These are phyloP conservation scores for Acacia melanoxylon DNA, from an alignment of 306 rosid genomes.

Conservation along the genomic window DNA sequence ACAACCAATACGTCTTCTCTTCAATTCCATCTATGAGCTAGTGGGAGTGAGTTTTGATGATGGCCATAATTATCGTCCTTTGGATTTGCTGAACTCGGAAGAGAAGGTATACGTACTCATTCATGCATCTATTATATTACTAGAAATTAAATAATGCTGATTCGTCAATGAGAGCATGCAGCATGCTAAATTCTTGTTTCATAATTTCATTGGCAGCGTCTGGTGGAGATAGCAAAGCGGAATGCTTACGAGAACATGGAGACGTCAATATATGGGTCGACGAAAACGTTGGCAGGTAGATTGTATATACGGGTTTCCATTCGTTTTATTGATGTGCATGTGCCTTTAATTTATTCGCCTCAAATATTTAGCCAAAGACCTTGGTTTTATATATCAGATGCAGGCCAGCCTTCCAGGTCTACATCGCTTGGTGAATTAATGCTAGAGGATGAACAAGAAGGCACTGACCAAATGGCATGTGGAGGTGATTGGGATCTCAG, in stretches of 20 bases:
- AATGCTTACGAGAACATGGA: background rate
- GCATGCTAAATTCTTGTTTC: background rate
- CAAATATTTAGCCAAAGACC: background rate
- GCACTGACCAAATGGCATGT: background rate
- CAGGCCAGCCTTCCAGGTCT: slow-evolving; percentile 38
- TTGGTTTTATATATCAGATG: background rate
- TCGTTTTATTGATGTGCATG: background rate
- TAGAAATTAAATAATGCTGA: background rate
- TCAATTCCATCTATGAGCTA: slow-evolving; percentile 42
- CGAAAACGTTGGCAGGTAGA: background rate
- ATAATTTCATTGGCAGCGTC: background rate
- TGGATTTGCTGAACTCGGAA: background rate
- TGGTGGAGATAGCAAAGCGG: background rate
- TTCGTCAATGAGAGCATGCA: background rate
- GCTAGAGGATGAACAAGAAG: slow-evolving; percentile 12
- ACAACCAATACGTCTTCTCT: background rate
- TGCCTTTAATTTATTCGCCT: background rate
- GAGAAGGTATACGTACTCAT: slow-evolving; percentile 28
- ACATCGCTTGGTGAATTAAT: slow-evolving; percentile 13
- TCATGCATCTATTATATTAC: background rate
- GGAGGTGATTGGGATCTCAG: background rate
- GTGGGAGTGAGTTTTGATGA: slow-evolving; percentile 21
- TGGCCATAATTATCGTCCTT: slow-evolving; percentile 9
- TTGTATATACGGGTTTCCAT: background rate
- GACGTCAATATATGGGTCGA: background rate